These are phyloP conservation scores for Erysimum pusillum DNA, from an alignment of 441 rosid species.

Conservation along the genomic window DNA sequence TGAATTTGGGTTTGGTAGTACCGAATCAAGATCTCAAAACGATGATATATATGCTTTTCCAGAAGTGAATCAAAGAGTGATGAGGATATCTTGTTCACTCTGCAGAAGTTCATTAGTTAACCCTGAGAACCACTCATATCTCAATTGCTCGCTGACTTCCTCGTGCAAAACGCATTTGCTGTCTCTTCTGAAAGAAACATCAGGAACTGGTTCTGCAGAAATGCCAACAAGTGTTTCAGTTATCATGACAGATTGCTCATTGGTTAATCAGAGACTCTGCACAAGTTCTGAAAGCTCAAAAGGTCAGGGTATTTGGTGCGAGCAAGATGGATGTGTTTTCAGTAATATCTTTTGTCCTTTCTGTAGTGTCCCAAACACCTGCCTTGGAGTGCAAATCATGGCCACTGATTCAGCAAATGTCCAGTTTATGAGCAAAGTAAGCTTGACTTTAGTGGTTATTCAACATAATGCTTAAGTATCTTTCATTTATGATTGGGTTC, in stretches of 20 bases:
- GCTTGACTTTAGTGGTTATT: conserved; percentile 10
- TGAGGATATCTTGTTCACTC: conserved; percentile 67
- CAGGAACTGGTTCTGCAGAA: conserved; percentile 47
- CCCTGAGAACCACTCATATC: conserved; percentile 66
- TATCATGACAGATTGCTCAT: conserved; percentile 65
- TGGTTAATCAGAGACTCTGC: conserved; percentile 67
- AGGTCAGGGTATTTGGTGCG: conserved; percentile 73
- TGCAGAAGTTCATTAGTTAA: conserved; percentile 77
- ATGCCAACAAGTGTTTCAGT: conserved; percentile 59
- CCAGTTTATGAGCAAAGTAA: conserved; percentile 81
- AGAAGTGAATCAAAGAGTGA: conserved; percentile 50
- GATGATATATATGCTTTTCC: conserved; percentile 47
- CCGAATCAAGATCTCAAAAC: conserved; percentile 47
- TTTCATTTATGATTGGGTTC: background rate
- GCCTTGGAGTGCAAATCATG: conserved; percentile 85
- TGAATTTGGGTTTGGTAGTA: conserved; percentile 58
- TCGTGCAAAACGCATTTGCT: conserved; percentile 70
- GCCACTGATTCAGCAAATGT: conserved; percentile 86
- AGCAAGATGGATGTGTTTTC: conserved; percentile 95
- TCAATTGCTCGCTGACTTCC: conserved; percentile 62
- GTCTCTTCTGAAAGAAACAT: conserved; percentile 60
- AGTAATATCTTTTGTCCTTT: conserved; percentile 78
- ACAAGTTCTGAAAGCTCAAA: conserved; percentile 50
- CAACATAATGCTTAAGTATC: too few relatives aligned
- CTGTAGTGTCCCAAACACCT: conserved; percentile 63